Evolutionary conservation across 192 early-diverging fungal genomes (phyloP).

Genomic region (Podila clonocystis): DNA sequence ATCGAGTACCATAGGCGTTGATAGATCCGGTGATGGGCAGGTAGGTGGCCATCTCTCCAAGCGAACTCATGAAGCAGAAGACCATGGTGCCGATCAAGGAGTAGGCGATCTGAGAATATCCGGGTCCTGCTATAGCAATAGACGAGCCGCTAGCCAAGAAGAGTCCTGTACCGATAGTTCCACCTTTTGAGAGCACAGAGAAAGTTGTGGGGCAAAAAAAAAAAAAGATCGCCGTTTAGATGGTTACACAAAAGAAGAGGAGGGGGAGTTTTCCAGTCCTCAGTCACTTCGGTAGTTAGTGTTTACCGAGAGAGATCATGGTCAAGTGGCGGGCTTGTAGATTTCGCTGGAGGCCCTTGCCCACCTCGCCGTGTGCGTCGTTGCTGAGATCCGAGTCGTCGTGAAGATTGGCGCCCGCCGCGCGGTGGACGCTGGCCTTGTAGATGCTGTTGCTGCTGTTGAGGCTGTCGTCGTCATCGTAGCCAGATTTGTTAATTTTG

Average conservation of each 20-base stretch:
- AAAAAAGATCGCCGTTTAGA: slow-evolving; percentile 64
- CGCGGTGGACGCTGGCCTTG: background rate
- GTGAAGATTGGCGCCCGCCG: slow-evolving; percentile 4
- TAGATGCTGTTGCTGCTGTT: background rate
- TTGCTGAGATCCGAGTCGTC: slow-evolving; percentile 36
- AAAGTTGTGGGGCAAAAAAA: too few species aligned
- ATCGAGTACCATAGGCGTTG: slow-evolving; percentile 77
- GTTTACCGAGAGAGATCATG: slow-evolving; percentile 74
- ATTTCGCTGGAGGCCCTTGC: slow-evolving; percentile 59
- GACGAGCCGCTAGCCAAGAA: slow-evolving; percentile 80
- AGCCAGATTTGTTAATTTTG: too few species aligned
- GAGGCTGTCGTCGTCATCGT: background rate
- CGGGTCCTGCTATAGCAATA: slow-evolving; percentile 76
- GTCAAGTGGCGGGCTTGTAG: slow-evolving; percentile 75
- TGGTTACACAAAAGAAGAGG: too few species aligned
- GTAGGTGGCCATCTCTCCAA: slow-evolving; percentile 86
- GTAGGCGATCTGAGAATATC: slow-evolving; percentile 56
- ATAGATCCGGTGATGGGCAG: slow-evolving; percentile 84
- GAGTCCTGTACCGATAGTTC: slow-evolving; percentile 76
- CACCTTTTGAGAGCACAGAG: slow-evolving; percentile 50
- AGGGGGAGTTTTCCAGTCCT: too few species aligned
- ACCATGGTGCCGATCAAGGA: slow-evolving; percentile 69
- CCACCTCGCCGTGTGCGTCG: slow-evolving; percentile 16
- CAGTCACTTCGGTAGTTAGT: too few species aligned
- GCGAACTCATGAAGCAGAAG: slow-evolving; percentile 71